Conservation (phyloP, 305 asterid genomes). For the Solanum aculeatissimum region DNA sequence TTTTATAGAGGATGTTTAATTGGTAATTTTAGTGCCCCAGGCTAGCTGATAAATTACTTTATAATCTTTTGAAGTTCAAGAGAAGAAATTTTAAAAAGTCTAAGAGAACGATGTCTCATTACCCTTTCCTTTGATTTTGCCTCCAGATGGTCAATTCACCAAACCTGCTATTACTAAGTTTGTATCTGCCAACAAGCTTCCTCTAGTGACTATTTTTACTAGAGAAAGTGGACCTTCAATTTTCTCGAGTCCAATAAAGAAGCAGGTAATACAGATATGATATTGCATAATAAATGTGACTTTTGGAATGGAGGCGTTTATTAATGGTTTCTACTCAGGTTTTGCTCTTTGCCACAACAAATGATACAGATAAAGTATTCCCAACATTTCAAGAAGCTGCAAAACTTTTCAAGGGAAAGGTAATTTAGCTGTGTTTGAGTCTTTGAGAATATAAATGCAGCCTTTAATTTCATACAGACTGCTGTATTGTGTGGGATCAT, state of each 20-base stretch:
- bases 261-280: conserved; percentile 41
- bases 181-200: conserved; percentile 77
- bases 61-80: not conserved
- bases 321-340: conserved; percentile 28
- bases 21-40: not conserved
- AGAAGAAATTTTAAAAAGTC: not conserved
- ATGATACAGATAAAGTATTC: conserved; percentile 38
- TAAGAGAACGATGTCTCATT: not conserved
- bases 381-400: conserved; percentile 82
- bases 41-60: not conserved
- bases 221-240: conserved; percentile 68
- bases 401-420: conserved; percentile 88
- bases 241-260: conserved; percentile 72
- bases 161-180: conserved; percentile 54
- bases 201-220: conserved; percentile 69
- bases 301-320: not conserved
- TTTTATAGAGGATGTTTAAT: not conserved
- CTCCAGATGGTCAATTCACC: conserved; percentile 68
- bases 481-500: not conserved
- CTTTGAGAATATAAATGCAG: not conserved
- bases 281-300: not conserved
- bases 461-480: not conserved
- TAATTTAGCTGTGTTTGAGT: not conserved
- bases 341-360: conserved; percentile 70
- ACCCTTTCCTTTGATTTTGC: not conserved